A percentile compares a stretch with the other conserved stretches of the same genome.
Conservation (phyloP, 2,329 filamentous ascomycete species). For the Claviceps purpurea region DNA sequence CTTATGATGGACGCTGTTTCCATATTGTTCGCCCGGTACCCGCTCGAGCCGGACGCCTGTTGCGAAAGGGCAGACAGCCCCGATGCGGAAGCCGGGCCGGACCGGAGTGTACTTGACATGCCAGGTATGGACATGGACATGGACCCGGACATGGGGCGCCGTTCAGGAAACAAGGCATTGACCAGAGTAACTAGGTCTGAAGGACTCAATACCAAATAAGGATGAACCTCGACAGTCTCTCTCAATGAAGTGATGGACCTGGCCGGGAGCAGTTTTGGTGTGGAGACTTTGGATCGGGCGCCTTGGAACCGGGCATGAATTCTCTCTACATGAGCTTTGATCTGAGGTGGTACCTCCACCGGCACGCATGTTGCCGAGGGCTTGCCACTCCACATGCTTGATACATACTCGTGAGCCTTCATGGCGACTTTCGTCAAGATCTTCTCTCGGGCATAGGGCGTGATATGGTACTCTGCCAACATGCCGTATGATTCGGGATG, state of each 20-base stretch:
- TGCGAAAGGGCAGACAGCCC: slow-evolving; percentile 57
- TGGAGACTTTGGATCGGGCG: slow-evolving; percentile 32
- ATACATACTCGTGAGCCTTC: slow-evolving; percentile 64
- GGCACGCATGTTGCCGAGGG: slow-evolving; percentile 38
- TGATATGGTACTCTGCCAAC: slow-evolving; percentile 85
- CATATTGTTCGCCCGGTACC: slow-evolving; percentile 26
- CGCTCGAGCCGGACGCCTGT: slow-evolving; percentile 48
- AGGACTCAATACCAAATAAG: slow-evolving; percentile 67
- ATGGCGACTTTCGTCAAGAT: slow-evolving; percentile 68
- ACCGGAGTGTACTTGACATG: slow-evolving; percentile 48
- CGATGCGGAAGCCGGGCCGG: slow-evolving; percentile 52
- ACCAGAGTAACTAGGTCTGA: slow-evolving; percentile 69
- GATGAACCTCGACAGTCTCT: slow-evolving; percentile 67
- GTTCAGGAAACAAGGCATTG: slow-evolving; percentile 71
- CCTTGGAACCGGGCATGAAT: slow-evolving; percentile 53
- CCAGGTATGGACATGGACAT: slow-evolving; percentile 34
- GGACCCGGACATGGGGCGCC: slow-evolving; percentile 44
- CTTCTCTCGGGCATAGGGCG: slow-evolving; percentile 76
- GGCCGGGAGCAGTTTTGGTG: slow-evolving; percentile 52
- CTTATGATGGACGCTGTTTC: slow-evolving; percentile 60
- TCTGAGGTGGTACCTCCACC: slow-evolving; percentile 41
- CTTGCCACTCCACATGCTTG: slow-evolving; percentile 62
- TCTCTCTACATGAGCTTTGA: slow-evolving; percentile 57
- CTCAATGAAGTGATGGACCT: slow-evolving; percentile 58
- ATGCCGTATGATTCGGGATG: slow-evolving; percentile 72